A percentile compares a stretch with the other conserved stretches of the same genome.
phyloP scores from a whole-genome alignment of 768 basidiomycete species.

The Auriscalpium orientale region DNA sequence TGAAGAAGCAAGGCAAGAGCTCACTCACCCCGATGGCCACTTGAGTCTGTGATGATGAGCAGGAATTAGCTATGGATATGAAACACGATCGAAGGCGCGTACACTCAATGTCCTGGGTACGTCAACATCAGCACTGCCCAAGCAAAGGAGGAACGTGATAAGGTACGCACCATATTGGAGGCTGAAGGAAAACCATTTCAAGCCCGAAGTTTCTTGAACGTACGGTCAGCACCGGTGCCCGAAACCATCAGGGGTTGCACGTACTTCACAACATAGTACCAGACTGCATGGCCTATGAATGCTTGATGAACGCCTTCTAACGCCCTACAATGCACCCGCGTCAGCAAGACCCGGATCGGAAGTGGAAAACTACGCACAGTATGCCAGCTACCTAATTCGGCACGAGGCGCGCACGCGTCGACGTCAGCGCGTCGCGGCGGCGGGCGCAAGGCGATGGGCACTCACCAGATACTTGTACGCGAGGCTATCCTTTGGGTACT shows the following conservation, averaged over 20 bases:
- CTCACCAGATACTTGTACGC: constrained; percentile 13
- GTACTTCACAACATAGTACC: constrained; percentile 8
- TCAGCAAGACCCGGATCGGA: neutral
- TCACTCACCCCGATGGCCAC: constrained; percentile 10
- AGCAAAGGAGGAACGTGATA: neutral
- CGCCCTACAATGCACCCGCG: neutral
- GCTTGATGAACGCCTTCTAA: constrained; percentile 12
- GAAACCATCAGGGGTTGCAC: neutral
- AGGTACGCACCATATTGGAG: constrained; percentile 13
- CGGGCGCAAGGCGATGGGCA: neutral
- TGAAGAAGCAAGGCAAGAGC: neutral
- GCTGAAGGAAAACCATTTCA: neutral
- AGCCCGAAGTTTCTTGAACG: neutral
- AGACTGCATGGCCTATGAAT: constrained; percentile 9
- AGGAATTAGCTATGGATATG: too few species aligned
- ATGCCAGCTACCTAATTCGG: constrained; percentile 3
- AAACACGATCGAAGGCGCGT: neutral
- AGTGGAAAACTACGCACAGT: constrained; percentile 1
- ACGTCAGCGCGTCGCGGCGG: too few species aligned
- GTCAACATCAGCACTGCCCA: neutral
- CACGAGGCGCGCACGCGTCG: too few species aligned
- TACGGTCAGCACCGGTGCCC: too few species aligned
- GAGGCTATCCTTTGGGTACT: constrained; percentile 10
- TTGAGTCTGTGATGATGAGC: constrained; percentile 3
- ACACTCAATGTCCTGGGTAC: constrained; percentile 12